A percentile compares a stretch with the other conserved stretches of the same genome.
phyloP scores from a whole-genome alignment of 1,139 yeast genomes.

The Suhomyces bribrorum region DNA sequence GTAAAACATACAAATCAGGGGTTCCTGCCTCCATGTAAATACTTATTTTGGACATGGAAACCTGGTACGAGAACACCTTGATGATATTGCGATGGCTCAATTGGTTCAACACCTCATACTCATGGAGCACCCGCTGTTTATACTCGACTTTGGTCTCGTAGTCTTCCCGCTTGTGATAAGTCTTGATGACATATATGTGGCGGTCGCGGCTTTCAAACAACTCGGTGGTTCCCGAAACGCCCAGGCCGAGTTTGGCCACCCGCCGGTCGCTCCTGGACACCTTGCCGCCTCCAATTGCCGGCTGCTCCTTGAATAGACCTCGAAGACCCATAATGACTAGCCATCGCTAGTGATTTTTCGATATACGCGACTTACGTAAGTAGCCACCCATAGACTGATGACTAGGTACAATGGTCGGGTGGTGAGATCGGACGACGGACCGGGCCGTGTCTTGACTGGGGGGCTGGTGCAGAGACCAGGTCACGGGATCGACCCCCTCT shows the following conservation, averaged over 20 bases:
- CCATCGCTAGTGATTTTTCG: background rate
- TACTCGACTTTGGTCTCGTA: conserved; percentile 42
- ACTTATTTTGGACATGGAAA: conserved; percentile 22
- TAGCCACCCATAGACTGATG: background rate
- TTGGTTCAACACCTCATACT: conserved; percentile 30
- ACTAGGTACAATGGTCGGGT: too few species aligned
- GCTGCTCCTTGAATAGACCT: background rate
- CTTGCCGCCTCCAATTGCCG: background rate
- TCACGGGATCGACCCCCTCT: too few species aligned
- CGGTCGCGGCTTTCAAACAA: conserved; percentile 23
- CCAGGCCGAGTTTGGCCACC: conserved; percentile 28
- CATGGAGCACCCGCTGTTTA: conserved; percentile 35
- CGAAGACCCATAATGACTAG: conserved; percentile 1
- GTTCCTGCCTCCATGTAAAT: conserved; percentile 39
- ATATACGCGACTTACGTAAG: background rate
- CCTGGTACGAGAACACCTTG: conserved; percentile 26
- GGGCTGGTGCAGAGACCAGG: too few species aligned
- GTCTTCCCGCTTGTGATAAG: conserved; percentile 36
- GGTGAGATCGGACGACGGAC: too few species aligned
- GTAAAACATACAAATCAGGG: conserved; percentile 7
- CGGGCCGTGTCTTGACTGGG: too few species aligned
- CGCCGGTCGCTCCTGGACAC: conserved; percentile 5
- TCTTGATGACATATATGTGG: conserved; percentile 40
- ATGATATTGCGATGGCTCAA: conserved; percentile 40
- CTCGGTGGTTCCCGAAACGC: conserved; percentile 46